Evolutionary conservation across 1,284 basidiomycete genomes (phyloP), one percentile per base, ranked within the genome.

Genomic region (Lentinus polychrous): DNA sequence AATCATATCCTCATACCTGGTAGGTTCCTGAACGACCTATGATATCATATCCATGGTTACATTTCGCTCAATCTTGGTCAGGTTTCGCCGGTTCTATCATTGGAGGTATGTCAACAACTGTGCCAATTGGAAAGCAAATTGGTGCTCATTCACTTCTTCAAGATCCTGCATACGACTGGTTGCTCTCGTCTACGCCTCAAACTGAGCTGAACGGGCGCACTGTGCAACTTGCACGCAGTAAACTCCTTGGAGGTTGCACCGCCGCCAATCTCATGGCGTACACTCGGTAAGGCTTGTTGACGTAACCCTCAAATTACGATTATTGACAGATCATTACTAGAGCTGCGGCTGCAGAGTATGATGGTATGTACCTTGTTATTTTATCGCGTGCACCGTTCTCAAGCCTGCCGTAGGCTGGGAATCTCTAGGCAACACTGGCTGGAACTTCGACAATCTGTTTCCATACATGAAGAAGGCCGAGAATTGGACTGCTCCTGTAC

Each of bases 391-490:
- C 12, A 7, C 6, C 22, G 20, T 23, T 40, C 39, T 20, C 12
- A 23, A 40, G 12, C 12, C 10, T 15, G 12, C 5, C 18, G 12
- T 24, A 45, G 44, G n/a, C 22, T 45, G 23, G 17, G 44, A 32
- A 36, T 5, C 17, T 5, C 42, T 49, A 8, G 47, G 47, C 2
- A 49, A 49, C 23, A 40, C 40, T 8, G 47, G 47, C 17, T 49
- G 47, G 47, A 49, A 43, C 23, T 49, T 41, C 20, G 34, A 27
- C 6, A 18, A 49, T n/a, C 14, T 38, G 2, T 20, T 43, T 27
- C 18, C 14, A n/a, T 49, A 43, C 34, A 36, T 49, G 47, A 49
- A 49, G 42, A 49, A 49, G 22, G 40, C 34, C 3, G 39, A 40
- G 20, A 40, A 22, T 6, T 40, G 39, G 39, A 40, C 39, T 3